Percentiles rank a stretch among this genome's conserved stretches.
Conservation (phyloP, 148 eudicot species). For the Selenicereus undatus region DNA sequence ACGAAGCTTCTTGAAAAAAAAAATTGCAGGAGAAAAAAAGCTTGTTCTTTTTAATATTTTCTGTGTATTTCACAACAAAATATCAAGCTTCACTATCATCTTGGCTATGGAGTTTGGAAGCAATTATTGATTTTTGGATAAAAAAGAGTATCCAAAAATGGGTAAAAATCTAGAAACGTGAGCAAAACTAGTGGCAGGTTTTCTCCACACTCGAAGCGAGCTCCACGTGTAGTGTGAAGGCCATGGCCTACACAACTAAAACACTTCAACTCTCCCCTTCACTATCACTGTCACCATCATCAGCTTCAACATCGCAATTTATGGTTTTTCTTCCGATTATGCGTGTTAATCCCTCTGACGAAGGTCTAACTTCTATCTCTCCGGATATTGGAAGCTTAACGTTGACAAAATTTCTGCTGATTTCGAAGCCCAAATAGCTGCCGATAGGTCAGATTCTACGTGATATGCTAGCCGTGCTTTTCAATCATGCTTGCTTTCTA, state of each 20-base stretch:
- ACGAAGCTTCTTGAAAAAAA: too few relatives aligned
- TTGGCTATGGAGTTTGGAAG: too few relatives aligned
- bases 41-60: too few relatives aligned
- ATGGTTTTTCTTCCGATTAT: not conserved
- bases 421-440: not conserved
- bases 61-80: too few relatives aligned
- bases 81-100: too few relatives aligned
- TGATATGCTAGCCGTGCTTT: too few relatives aligned
- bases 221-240: not conserved
- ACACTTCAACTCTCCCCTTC: not conserved
- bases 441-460: slow-evolving; percentile 29
- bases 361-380: not conserved
- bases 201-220: not conserved
- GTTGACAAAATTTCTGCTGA: too few relatives aligned
- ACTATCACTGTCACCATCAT: not conserved
- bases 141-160: too few relatives aligned
- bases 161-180: not conserved
- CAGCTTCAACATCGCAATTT: not conserved
- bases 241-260: not conserved
- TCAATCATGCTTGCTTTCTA: too few relatives aligned
- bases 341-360: too few relatives aligned
- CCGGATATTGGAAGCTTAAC: not conserved
- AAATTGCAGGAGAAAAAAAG: too few relatives aligned
- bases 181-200: not conserved
- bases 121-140: too few relatives aligned